These are phyloP conservation scores for Fagus crenata DNA, from an alignment of 306 rosid species.

Conservation along the genomic window DNA sequence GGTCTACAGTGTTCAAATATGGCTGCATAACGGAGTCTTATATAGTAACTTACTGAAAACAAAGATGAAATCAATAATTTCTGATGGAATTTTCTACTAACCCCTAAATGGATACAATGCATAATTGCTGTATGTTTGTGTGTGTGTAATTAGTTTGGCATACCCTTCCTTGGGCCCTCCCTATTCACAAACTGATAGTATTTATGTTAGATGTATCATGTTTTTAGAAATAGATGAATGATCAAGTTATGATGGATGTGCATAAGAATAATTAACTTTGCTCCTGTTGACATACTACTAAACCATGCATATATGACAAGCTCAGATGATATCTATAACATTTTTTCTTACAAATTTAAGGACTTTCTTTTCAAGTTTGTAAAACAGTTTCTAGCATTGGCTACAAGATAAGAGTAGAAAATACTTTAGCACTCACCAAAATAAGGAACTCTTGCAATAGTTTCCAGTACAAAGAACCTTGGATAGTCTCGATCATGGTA, in stretches of 20 bases:
- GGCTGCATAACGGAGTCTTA: not conserved
- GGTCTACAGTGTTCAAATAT: not conserved
- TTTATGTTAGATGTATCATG: not conserved
- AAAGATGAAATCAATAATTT: not conserved
- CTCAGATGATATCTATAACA: not conserved
- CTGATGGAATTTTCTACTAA: not conserved
- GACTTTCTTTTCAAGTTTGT: not conserved
- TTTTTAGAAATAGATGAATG: not conserved
- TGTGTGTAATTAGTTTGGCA: not conserved
- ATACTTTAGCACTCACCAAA: slow-evolving; percentile 60
- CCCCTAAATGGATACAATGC: not conserved
- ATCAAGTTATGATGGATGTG: not conserved
- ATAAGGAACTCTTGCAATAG: slow-evolving; percentile 98
- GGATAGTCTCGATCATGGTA: slow-evolving; percentile 81
- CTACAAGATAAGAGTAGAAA: not conserved
- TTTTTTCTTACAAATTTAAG: not conserved
- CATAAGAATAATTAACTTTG: not conserved
- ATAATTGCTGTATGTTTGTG: not conserved
- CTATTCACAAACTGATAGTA: not conserved
- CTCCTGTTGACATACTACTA: not conserved
- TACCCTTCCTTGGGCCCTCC: not conserved
- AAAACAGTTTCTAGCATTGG: not conserved
- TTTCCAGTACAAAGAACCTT: slow-evolving; percentile 91
- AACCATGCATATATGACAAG: not conserved
- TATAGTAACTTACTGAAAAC: not conserved